Evolutionary conservation across 2,329 filamentous ascomycete genomes (phyloP), one percentile per base, ranked within the genome.

Genomic region (Cyanodermella asteris): DNA sequence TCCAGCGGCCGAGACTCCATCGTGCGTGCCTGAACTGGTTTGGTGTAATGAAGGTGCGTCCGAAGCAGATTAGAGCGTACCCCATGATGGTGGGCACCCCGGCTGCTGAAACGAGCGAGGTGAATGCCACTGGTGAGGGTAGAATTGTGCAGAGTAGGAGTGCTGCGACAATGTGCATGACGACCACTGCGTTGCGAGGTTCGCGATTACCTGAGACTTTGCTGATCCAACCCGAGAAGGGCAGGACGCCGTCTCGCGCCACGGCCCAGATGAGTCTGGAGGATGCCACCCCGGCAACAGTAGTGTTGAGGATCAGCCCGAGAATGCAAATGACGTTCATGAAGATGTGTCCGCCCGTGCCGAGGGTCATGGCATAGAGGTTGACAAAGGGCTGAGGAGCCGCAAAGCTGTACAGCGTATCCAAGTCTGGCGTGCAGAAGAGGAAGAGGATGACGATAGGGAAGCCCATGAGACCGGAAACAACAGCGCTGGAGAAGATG

Each of bases 201-300:
- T n/a, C n/a, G n/a, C n/a, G n/a, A n/a, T n/a, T n/a, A n/a, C n/a
- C n/a, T n/a, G n/a, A n/a, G n/a, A n/a, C n/a, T n/a, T n/a, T n/a
- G 56, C 56, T 0, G 21, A 68, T 64, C 59, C 63, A 65, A 17
- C 50, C 37, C 2, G 62, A 66, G 42, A 58, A 66, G 0, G 64
- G 64, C 3, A 69, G 47, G 12, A 69, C 61, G 18, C 63, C 61
- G 36, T 70, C 64, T 22, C 64, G 55, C 15, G 64, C 64, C 4
- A 70, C 63, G 20, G 64, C 64, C 39, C 66, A 69, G 34, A 70
- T 62, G 2, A 68, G 50, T n/a, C 64, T 56, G 4, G 63, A 68
- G 9, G 60, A 12, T 23, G 30, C 29, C 21, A 32, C 29, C 11
- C 28, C 22, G 7, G 30, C 18, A 20, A 32, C 28, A 8, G 28